These are phyloP conservation scores for Diaporthe vexans DNA, from an alignment of 2,329 filamentous ascomycete species.

Conservation along the genomic window DNA sequence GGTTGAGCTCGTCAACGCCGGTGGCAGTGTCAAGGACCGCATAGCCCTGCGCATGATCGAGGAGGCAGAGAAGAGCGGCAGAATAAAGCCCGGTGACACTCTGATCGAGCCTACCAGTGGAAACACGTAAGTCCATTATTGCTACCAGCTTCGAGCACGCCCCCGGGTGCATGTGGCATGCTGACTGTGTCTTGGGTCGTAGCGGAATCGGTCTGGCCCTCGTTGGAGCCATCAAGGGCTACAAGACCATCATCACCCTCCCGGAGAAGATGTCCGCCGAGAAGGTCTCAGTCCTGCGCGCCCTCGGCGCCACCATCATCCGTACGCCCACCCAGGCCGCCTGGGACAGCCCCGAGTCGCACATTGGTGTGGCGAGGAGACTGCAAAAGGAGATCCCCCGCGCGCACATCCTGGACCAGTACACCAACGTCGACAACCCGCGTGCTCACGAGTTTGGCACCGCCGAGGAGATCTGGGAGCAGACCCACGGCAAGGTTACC, in stretches of 20 bases:
- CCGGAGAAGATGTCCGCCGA: constrained; percentile 99
- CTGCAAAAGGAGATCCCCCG: constrained; percentile 97
- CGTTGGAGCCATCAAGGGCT: constrained; percentile 95
- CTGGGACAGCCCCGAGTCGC: constrained; percentile 93
- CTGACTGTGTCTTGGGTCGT: constrained; percentile 46
- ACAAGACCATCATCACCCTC: constrained; percentile 98
- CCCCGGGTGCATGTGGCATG: neutral
- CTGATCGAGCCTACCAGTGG: constrained; percentile 98
- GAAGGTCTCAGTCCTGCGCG: constrained; percentile 95
- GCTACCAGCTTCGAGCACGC: constrained; percentile 46
- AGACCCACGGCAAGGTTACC: constrained; percentile 86
- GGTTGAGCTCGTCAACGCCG: constrained; percentile 93
- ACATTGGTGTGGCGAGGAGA: constrained; percentile 93
- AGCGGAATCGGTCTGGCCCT: constrained; percentile 92
- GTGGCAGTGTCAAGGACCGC: constrained; percentile 93
- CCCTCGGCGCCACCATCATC: constrained; percentile 96
- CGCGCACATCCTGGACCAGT: constrained; percentile 97
- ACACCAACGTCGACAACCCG: constrained; percentile 92
- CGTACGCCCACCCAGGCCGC: constrained; percentile 96
- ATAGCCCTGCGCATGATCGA: constrained; percentile 99
- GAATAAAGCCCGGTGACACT: constrained; percentile 97
- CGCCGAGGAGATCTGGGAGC: constrained; percentile 95
- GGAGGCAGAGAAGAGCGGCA: constrained; percentile 89
- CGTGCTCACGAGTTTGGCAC: constrained; percentile 94
- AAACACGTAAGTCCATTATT: constrained; percentile 76